Evolutionary conservation across 75 land plant species (phyloP).

Genomic region (Cunninghamia lanceolata): DNA sequence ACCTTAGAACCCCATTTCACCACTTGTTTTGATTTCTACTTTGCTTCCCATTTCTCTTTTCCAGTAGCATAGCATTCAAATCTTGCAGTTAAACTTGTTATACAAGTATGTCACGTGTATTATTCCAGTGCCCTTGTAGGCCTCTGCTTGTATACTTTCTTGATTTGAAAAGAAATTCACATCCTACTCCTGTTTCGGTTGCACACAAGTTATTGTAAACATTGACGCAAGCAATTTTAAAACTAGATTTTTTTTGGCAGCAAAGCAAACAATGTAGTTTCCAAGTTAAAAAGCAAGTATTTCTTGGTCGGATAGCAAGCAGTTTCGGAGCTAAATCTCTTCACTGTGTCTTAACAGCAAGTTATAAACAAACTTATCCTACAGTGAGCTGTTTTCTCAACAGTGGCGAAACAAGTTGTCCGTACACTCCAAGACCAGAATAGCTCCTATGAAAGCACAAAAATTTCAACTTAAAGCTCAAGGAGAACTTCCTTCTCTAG

Average conservation of each 20-base stretch:
- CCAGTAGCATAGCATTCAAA: not conserved
- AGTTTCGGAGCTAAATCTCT: not conserved
- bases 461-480: not conserved
- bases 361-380: not conserved
- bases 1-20: not conserved
- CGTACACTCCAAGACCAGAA: not conserved
- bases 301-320: not conserved
- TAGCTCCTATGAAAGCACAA: not conserved
- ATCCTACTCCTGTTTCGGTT: not conserved
- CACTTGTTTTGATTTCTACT: no score
- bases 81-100: not conserved
- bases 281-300: not conserved
- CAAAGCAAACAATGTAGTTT: not conserved
- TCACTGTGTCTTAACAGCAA: not conserved
- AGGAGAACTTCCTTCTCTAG: not conserved
- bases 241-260: not conserved
- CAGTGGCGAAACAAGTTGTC: not conserved
- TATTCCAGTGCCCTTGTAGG: not conserved
- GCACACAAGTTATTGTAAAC: not conserved
- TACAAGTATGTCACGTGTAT: not conserved
- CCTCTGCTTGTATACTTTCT: not conserved
- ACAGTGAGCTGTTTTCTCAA: not conserved
- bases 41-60: not conserved
- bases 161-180: not conserved
- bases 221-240: not conserved